phyloP scores from a whole-genome alignment of 768 basidiomycete genomes.

The Podaxis sp. region DNA sequence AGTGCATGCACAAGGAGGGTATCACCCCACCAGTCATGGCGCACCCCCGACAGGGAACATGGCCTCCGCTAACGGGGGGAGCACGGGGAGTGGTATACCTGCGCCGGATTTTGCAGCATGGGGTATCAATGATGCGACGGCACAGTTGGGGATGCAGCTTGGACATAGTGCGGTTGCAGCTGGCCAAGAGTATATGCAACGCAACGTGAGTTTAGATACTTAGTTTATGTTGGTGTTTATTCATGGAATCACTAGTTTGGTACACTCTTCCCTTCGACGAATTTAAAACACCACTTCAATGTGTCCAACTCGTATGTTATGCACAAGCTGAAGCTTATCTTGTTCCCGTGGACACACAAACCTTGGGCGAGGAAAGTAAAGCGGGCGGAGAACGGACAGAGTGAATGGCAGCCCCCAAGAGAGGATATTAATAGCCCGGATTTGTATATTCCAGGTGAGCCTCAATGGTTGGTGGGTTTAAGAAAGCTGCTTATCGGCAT shows the following conservation, averaged over 20 bases:
- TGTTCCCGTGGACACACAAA: conserved; percentile 95
- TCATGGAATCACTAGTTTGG: conserved; percentile 56
- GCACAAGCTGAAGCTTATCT: conserved; percentile 77
- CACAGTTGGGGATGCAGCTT: conserved; percentile 95
- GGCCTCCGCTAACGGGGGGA: neutral
- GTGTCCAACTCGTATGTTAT: conserved; percentile 97
- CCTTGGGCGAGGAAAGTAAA: conserved; percentile 77
- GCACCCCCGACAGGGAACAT: conserved; percentile 16
- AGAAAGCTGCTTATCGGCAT: neutral
- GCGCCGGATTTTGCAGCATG: conserved; percentile 63
- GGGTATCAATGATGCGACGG: conserved; percentile 91
- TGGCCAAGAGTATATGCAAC: conserved; percentile 94
- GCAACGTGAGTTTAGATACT: conserved; percentile 62
- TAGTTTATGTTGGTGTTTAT: conserved; percentile 4
- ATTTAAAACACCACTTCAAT: conserved; percentile 90
- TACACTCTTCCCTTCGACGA: conserved; percentile 69
- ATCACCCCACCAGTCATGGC: neutral
- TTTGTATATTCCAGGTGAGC: conserved; percentile 87
- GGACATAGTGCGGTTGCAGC: conserved; percentile 90
- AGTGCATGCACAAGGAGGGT: conserved; percentile 18
- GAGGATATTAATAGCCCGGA: conserved; percentile 97
- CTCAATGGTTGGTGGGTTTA: neutral
- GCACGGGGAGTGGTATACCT: conserved; percentile 8
- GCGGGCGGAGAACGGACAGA: conserved; percentile 63
- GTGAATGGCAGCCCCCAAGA: conserved; percentile 85